Percentiles rank a stretch among this genome's conserved stretches.
phyloP scores from a whole-genome alignment of 1,139 yeast genomes.

The Eremothecium coryli region DNA sequence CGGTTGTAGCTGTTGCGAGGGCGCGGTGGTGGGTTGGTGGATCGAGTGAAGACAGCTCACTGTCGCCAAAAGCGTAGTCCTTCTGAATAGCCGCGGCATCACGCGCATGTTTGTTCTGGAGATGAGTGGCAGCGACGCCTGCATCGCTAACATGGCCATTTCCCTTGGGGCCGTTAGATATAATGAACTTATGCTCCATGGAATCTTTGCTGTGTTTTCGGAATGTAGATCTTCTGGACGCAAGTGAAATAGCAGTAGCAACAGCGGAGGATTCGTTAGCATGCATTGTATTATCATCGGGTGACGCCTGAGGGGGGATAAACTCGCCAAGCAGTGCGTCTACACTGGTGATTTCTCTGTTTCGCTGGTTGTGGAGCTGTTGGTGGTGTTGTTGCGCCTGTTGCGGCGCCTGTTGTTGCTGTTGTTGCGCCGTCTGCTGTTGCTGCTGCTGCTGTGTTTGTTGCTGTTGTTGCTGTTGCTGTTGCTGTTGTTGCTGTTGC shows the following conservation, averaged over 20 bases:
- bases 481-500: neutral
- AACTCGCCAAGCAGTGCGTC: constrained; percentile 7
- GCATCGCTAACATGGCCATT: neutral
- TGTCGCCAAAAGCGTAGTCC: constrained; percentile 2
- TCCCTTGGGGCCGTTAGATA: constrained; percentile 3
- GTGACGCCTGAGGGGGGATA: constrained; percentile 6
- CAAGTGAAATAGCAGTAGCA: neutral
- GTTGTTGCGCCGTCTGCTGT: neutral
- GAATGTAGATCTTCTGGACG: neutral
- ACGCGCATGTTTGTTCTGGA: neutral
- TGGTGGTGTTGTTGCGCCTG: neutral
- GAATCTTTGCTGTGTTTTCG: constrained; percentile 1
- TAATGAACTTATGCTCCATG: constrained; percentile 3
- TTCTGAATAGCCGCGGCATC: constrained; percentile 3
- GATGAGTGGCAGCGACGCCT: neutral
- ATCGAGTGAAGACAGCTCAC: constrained; percentile 2
- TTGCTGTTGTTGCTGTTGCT: neutral
- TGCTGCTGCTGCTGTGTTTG: constrained; percentile 10
- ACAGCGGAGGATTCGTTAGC: neutral
- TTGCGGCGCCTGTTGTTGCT: neutral
- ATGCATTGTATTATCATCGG: constrained; percentile 2
- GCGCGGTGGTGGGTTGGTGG: neutral
- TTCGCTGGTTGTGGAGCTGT: neutral
- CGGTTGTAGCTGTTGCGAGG: neutral
- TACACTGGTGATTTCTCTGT: constrained; percentile 5